Evolutionary conservation across 495 filamentous ascomycete genomes (phyloP).

Genomic region (Hypoxylon subgilvum): DNA sequence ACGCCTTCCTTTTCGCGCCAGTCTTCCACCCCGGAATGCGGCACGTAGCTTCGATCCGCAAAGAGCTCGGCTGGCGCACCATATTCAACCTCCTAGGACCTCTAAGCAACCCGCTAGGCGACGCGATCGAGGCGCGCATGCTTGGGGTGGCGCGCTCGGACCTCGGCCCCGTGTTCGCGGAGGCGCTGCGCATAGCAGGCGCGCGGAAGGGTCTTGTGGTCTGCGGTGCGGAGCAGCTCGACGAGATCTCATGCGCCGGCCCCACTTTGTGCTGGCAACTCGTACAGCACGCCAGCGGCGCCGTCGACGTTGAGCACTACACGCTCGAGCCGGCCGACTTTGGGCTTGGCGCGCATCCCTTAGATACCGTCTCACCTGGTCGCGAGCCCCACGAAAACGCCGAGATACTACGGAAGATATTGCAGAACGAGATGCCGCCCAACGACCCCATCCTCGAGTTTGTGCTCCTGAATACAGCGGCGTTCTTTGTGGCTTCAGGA

Average conservation of each 20-base stretch:
- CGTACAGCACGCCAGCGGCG: constrained; percentile 57
- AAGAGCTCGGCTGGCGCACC: constrained; percentile 84
- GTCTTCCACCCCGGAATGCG: constrained; percentile 95
- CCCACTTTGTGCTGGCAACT: constrained; percentile 86
- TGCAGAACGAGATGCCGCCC: constrained; percentile 71
- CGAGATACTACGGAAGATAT: constrained; percentile 74
- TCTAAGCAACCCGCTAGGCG: constrained; percentile 83
- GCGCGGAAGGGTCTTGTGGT: constrained; percentile 85
- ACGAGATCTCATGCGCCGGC: constrained; percentile 91
- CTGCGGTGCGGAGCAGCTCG: constrained; percentile 91
- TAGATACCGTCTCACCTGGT: constrained; percentile 78
- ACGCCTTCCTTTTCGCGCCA: constrained; percentile 95
- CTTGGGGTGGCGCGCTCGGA: constrained; percentile 87
- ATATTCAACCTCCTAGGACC: constrained; percentile 97
- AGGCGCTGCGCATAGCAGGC: constrained; percentile 78
- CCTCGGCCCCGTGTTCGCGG: constrained; percentile 84
- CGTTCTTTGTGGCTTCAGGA: constrained; percentile 80
- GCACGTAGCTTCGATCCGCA: constrained; percentile 80
- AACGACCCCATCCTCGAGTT: constrained; percentile 90
- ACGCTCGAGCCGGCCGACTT: constrained; percentile 80
- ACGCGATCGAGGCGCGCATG: constrained; percentile 80
- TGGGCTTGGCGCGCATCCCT: constrained; percentile 75
- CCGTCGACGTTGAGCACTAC: constrained; percentile 73
- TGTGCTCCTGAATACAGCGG: constrained; percentile 91
- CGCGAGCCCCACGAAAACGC: constrained; percentile 89